Conservation (phyloP, 179 eudicot species). For the Pouteria campechiana region DNA sequence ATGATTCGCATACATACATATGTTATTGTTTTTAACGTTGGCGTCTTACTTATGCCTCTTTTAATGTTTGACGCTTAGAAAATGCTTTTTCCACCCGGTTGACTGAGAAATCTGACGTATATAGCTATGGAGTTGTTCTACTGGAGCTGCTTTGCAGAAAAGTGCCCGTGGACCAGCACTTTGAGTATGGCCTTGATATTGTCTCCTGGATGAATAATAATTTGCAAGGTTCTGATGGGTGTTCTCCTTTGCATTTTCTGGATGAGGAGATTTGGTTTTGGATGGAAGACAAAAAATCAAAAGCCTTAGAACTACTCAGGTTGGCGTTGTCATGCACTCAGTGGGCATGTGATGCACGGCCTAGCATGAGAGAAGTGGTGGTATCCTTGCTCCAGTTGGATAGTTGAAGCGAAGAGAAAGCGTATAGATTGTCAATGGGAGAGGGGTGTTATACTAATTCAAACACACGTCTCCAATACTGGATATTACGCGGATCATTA, state of each 20-base stretch:
- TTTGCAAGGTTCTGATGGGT: background rate
- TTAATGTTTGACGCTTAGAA: no score
- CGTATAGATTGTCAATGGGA: no score
- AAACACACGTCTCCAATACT: no score
- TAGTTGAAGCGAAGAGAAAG: background rate
- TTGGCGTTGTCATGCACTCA: conserved; percentile 13
- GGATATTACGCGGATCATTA: no score
- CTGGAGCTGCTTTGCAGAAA: conserved; percentile 8
- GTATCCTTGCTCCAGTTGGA: background rate
- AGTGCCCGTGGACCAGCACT: conserved; percentile 11
- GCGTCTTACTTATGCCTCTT: no score
- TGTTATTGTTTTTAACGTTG: no score
- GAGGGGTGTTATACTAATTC: no score
- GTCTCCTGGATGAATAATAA: conserved; percentile 7
- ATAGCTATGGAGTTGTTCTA: conserved; percentile 8
- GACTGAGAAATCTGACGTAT: conserved; percentile 4
- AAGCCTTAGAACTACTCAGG: conserved; percentile 9
- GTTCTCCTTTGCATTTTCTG: background rate
- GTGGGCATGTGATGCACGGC: conserved; percentile 2
- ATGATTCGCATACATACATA: no score
- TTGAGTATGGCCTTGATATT: conserved; percentile 9
- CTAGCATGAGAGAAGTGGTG: conserved; percentile 14
- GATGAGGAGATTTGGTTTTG: conserved; percentile 6
- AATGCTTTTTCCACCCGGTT: background rate
- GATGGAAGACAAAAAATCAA: background rate